A percentile compares a stretch with the other conserved stretches of the same genome.
These are phyloP conservation scores for Clohesyomyces aquaticus DNA, from an alignment of 495 filamentous ascomycete genomes.

Conservation along the genomic window DNA sequence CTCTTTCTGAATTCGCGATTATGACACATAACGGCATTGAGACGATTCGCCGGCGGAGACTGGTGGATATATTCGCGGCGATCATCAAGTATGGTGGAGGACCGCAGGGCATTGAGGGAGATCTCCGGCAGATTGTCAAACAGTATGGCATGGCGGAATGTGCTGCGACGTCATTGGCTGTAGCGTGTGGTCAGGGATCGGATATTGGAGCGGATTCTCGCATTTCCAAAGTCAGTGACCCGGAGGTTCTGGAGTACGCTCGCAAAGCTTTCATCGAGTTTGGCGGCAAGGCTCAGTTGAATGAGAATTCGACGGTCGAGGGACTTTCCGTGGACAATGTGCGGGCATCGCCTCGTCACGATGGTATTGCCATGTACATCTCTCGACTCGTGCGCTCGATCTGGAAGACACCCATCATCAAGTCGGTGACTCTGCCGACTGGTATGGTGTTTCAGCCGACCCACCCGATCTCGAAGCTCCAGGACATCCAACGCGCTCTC, in stretches of 20 bases:
- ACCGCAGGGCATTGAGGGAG: constrained; percentile 77
- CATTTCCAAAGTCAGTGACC: constrained; percentile 72
- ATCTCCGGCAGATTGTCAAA: constrained; percentile 78
- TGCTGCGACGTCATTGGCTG: constrained; percentile 86
- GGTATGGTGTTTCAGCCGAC: constrained; percentile 55
- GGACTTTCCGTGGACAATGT: constrained; percentile 75
- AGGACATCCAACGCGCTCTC: constrained; percentile 76
- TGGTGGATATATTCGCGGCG: constrained; percentile 91
- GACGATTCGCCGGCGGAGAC: constrained; percentile 74
- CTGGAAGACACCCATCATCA: constrained; percentile 73
- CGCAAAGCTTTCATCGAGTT: constrained; percentile 85
- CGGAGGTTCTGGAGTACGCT: constrained; percentile 77
- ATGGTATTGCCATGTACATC: constrained; percentile 85
- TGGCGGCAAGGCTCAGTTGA: constrained; percentile 78
- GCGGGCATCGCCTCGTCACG: constrained; percentile 82
- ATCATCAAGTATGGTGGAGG: constrained; percentile 71
- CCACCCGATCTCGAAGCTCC: constrained; percentile 66
- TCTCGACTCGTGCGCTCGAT: constrained; percentile 80
- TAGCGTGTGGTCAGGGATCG: constrained; percentile 90
- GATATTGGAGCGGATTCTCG: constrained; percentile 74
- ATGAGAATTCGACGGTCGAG: constrained; percentile 72
- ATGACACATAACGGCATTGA: constrained; percentile 89
- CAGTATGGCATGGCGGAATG: constrained; percentile 85
- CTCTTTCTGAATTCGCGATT: constrained; percentile 80
- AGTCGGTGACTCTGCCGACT: constrained; percentile 61